Base-by-base conservation (phyloP, 768 basidiomycete genomes). In the Scleroderma citrinum region DNA sequence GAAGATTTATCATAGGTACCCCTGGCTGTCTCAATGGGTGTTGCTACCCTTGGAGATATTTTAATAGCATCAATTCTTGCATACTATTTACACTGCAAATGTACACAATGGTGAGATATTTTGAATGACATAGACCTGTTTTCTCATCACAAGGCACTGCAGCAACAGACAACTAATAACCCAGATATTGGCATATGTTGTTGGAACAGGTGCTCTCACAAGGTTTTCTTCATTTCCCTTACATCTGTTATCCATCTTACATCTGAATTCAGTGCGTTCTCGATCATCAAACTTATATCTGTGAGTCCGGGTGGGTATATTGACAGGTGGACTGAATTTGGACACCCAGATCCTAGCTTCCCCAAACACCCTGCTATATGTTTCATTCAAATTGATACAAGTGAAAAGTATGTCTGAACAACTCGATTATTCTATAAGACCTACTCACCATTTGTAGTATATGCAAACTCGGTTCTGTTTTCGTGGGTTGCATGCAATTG, bases 131-230 rank as follows among this genome's bases (percentile, higher is more conserved):
- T 35, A n/a, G n/a, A 36, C n/a, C n/a, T n/a, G n/a, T n/a, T 26
- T 23, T n/a, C 30, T 7, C 23, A 29, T 29, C 5, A 24, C 35
- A 26, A 6, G 20, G 1, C 20, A 21, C 10, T 35, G 7, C 16
- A 52, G 54, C 20, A 44, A 50, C n/a, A 43, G 46, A 17, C 40
- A 14, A 3, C 16, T 55, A 5, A 35, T 55, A 20, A 48, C 44
- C 21, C 46, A 47, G 13, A 37, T 55, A 23, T 38, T 55, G 14
- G 26, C 44, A 10, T 55, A 55, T 26, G 52, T 17, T 3, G 26
- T 55, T 23, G 51, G 38, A 13, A 55, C 47, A 14, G 54, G 54
- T 20, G 54, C 47, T 8, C 3, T 52, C 2, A 55, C 54, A 11
- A 47, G 51, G 54, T 55, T 17, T n/a, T 14, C 13, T 12, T 35